Base-by-base conservation (phyloP, 768 basidiomycete genomes). In the Macrolepiota albuminosa region DNA sequence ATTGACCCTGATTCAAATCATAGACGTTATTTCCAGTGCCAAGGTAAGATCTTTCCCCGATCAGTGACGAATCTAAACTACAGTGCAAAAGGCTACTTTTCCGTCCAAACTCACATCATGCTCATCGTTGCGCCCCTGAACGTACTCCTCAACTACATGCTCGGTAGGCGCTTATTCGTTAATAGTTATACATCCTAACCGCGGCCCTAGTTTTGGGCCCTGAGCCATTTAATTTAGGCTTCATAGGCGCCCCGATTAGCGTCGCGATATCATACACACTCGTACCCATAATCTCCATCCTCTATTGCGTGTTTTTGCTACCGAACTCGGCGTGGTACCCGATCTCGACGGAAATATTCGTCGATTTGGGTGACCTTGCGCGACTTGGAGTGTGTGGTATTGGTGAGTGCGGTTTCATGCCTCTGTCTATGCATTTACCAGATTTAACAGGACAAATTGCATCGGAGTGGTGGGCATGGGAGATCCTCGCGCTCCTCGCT, bases 191-290 rank as follows among this genome's bases (percentile, higher is more conserved):
- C 29, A 29, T 8, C 13, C n/a, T 7, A 40, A 29, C 40, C 54
- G 4, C 5, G 21, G 9, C 18, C 21, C n/a, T 21, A 79, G 91
- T 95, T 0, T 93, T 90, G 91, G 93, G 93, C 1, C 93, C 93
- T 0, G 75, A 81, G 47, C 76, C 84, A 2, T 74, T 95, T 59
- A 79, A 89, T 10, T 74, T 98, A 1, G 95, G 95, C 1, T 98
- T 92, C 73, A 84, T 91, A 50, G 96, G 96, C 14, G 95, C 95
- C 3, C 95, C 96, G 0, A 78, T 98, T 10, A 89, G 94, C 0
- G 92, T 93, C 1, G 85, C 89, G 0, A 80, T 95, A 54, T 90
- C 89, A 13, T 89, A 92, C 75, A 94, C 92, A 68, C 76, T 95
- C 16, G 85, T 93, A 43, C 76, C 84, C 0, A 57, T 82, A 46